Evolutionary conservation across 148 eudicot genomes (phyloP), one percentile per base, ranked within the genome.

Genomic region (Spergularia bocconei): DNA sequence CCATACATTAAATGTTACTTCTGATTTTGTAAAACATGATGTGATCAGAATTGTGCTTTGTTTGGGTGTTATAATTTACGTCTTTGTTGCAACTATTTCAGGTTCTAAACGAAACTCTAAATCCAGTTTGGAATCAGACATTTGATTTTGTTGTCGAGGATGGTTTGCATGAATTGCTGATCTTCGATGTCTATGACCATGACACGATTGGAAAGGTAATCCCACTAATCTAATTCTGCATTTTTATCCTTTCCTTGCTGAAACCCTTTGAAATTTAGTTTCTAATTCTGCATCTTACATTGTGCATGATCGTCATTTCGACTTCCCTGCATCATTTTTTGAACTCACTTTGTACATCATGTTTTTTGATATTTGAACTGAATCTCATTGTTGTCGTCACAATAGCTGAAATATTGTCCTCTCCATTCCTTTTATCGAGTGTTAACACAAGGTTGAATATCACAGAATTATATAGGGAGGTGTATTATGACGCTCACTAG

Each of bases 51-150:
- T 13, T 21, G 56, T 44, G 71, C 36, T 29, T 29, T 52, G 73
- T 50, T 29, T 21, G 16, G 25, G n/a, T 57, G 11, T 16, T 59
- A 47, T 74, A 55, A 57, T 66, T 62, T 17, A 63, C 33, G 62
- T 53, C 39, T 57, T 33, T n/a, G 63, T 67, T 67, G 58, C 63
- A 60, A 44, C 10, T 44, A 44, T 82, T 60, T 58, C 89, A 93
- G 98, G 98, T 93, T 75, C 21, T 91, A 13, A 87, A 87, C 69
- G 84, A 91, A 58, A 89, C 92, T 21, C 70, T 93, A 71, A 85
- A 87, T 84, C 98, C 98, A 7, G 94, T 91, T 78, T 93, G 98
- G 98, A 87, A 93, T 77, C 97, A 93, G 79, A 91, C 98, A 19
- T 93, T 93, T 76, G 94, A 93, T 80, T 88, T 93, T 71, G 87